Conservation (phyloP, 495 filamentous ascomycete species). For the Recurvomyces mirabilis region DNA sequence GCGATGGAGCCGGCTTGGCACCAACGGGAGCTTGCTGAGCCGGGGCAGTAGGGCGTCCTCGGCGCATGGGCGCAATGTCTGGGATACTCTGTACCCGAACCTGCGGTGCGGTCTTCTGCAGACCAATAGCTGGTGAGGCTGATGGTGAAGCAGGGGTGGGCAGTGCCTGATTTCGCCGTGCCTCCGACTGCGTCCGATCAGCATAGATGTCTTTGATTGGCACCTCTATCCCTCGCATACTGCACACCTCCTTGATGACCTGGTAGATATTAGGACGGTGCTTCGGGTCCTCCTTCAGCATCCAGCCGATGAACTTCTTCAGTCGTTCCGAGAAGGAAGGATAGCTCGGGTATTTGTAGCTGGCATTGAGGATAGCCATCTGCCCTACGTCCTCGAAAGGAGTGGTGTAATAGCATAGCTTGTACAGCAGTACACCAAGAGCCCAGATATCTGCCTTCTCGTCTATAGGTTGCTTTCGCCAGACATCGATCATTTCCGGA, state of each 20-base stretch:
- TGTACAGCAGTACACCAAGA: constrained; percentile 88
- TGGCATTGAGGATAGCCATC: constrained; percentile 96
- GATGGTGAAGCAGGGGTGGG: constrained; percentile 42
- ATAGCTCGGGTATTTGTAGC: constrained; percentile 81
- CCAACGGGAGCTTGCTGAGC: constrained; percentile 30
- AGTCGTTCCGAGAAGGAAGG: constrained; percentile 80
- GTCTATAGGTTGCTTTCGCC: constrained; percentile 89
- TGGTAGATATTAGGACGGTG: constrained; percentile 88
- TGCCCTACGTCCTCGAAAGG: constrained; percentile 96
- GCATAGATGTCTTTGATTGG: constrained; percentile 94
- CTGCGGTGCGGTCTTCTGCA: constrained; percentile 53
- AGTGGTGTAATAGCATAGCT: constrained; percentile 98
- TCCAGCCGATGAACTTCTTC: constrained; percentile 83
- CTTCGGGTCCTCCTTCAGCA: constrained; percentile 77
- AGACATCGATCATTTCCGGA: constrained; percentile 98
- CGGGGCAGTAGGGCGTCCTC: constrained; percentile 62
- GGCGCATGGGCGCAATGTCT: constrained; percentile 87
- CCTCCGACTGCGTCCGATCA: constrained; percentile 51
- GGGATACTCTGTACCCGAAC: constrained; percentile 65
- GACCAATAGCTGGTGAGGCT: constrained; percentile 52
- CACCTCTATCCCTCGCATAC: constrained; percentile 76
- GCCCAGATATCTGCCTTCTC: constrained; percentile 99
- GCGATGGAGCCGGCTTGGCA: constrained; percentile 62
- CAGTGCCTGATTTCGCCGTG: constrained; percentile 49
- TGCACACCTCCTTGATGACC: constrained; percentile 71